Conservation (phyloP, 2,329 filamentous ascomycete species). For the Hypocrella siamensis region DNA sequence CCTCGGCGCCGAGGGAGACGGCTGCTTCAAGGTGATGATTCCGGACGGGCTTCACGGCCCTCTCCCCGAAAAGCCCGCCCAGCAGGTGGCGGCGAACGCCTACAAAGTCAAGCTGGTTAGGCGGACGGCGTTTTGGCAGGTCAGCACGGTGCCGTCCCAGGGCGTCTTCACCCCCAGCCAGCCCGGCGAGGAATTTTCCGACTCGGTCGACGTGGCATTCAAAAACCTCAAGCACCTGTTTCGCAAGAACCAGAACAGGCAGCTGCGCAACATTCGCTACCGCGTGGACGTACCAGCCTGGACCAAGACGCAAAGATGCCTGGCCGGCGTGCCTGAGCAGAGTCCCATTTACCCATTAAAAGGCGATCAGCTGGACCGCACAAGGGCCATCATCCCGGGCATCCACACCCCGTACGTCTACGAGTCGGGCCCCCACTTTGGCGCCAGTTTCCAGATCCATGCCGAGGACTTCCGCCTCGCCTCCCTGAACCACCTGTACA, state of each 20-base stretch:
- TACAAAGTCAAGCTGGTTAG: conserved; percentile 19
- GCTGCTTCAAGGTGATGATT: conserved; percentile 22
- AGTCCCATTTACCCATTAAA: conserved; percentile 22
- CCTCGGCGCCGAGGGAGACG: conserved; percentile 16
- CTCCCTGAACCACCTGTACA: conserved; percentile 23
- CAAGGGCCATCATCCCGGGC: conserved; percentile 21
- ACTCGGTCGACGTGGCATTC: conserved; percentile 12
- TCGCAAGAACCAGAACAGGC: conserved; percentile 17
- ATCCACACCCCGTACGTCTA: conserved; percentile 25
- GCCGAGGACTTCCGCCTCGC: conserved; percentile 23
- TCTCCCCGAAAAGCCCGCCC: conserved; percentile 15
- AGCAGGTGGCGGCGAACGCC: conserved; percentile 17
- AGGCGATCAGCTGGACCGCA: conserved; percentile 20
- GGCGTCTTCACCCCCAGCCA: conserved; percentile 14
- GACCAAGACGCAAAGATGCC: conserved; percentile 17
- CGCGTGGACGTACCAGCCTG: conserved; percentile 22
- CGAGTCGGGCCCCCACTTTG: conserved; percentile 21
- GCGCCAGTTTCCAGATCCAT: conserved; percentile 23
- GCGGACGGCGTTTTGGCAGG: conserved; percentile 19
- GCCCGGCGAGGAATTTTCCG: conserved; percentile 9
- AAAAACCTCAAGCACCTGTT: conserved; percentile 19
- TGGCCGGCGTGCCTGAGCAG: conserved; percentile 18
- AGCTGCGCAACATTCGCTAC: conserved; percentile 21
- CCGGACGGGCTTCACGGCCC: conserved; percentile 14
- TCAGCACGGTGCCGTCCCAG: conserved; percentile 17